phyloP scores from a whole-genome alignment of 371 early-diverging fungal species.

The Actinomucor elegans region DNA sequence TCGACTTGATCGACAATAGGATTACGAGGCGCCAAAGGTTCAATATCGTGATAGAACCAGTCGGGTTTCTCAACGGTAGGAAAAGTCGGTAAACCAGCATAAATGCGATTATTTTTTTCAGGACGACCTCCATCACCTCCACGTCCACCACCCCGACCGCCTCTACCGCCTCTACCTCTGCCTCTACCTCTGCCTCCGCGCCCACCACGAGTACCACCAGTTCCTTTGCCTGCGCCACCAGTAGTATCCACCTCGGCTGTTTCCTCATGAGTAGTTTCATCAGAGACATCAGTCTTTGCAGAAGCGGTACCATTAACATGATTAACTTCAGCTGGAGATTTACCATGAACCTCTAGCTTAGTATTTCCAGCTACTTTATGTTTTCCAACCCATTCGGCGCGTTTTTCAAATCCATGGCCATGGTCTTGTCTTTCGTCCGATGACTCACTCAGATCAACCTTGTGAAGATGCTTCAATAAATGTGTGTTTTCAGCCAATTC shows the following conservation, averaged over 20 bases:
- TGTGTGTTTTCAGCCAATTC: not conserved
- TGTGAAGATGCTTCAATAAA: not conserved
- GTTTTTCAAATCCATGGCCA: not conserved
- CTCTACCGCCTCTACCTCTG: not conserved
- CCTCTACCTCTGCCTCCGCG: not conserved
- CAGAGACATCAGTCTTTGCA: too few species aligned
- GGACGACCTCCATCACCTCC: not conserved
- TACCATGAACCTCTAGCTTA: not conserved
- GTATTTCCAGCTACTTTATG: not conserved
- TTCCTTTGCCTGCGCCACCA: not conserved
- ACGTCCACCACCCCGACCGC: not conserved
- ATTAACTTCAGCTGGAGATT: not conserved
- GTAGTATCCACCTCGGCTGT: too few species aligned
- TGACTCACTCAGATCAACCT: not conserved
- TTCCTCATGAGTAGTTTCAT: too few species aligned
- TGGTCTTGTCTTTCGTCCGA: not conserved
- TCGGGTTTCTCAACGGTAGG: constrained; percentile 13
- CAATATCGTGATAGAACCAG: constrained; percentile 21
- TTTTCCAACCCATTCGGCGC: not conserved
- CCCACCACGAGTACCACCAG: not conserved
- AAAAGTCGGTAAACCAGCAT: constrained; percentile 18
- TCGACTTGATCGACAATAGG: constrained; percentile 20
- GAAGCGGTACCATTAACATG: not conserved
- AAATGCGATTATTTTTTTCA: not conserved
- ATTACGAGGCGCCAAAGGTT: constrained; percentile 7